Conservation (phyloP, 202 grass and related monocot genomes). For the Panicum hallii region DNA sequence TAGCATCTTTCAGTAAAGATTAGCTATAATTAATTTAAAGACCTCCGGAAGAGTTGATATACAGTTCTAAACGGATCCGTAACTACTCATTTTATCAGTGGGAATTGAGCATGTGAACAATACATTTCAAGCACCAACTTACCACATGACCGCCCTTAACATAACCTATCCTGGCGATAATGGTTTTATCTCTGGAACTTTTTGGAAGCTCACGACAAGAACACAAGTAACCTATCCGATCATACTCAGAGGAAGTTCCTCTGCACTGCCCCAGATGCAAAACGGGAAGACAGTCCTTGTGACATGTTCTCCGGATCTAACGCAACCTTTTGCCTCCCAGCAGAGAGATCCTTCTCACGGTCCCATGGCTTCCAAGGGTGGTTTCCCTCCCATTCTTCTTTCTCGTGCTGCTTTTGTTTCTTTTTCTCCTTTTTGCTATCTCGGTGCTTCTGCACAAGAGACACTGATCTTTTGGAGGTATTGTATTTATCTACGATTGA, state of each 20-base stretch:
- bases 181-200: neutral
- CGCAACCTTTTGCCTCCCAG: constrained; percentile 74
- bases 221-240: neutral
- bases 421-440: constrained; percentile 65
- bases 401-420: constrained; percentile 55
- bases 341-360: constrained; percentile 87
- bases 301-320: constrained; percentile 73
- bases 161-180: neutral
- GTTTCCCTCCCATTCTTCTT: constrained; percentile 74
- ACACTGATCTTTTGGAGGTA: constrained; percentile 63
- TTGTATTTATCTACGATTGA: constrained; percentile 89
- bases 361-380: constrained; percentile 99
- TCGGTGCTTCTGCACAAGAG: constrained; percentile 71
- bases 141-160: neutral
- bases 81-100: neutral
- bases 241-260: constrained; percentile 78
- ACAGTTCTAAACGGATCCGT: neutral
- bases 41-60: neutral
- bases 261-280: constrained; percentile 74
- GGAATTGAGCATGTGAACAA: neutral
- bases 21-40: neutral
- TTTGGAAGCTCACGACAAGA: neutral
- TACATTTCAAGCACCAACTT: neutral
- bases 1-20: neutral
- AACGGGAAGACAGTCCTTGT: constrained; percentile 78